Evolutionary conservation across 441 rosid species (phyloP), one percentile per base, ranked within the genome.

Genomic region (Populus hybrid): DNA sequence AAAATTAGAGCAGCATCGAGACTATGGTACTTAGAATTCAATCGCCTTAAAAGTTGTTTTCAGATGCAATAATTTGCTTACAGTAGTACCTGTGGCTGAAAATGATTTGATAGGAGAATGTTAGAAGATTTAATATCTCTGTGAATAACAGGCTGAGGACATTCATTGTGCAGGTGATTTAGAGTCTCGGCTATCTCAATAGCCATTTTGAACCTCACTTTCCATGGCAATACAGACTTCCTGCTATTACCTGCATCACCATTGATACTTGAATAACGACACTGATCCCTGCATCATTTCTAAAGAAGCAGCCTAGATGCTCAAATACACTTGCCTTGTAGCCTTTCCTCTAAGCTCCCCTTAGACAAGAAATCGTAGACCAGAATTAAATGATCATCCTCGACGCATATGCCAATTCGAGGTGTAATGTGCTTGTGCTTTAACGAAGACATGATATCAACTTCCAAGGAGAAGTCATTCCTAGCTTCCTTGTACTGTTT

Each of bases 91-190:
- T 90, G 89, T 14, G 99, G 92, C 69, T 91, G 86, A 33, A 87
- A 88, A 14, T 78, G 86, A 68, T 89, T 82, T 0, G 96, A 88
- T 26, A 93, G 84, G 79, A 94, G 97, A 79, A 94, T 90, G 82
- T 94, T 94, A 0, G 98, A 89, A 71, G 97, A 87, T 83, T 94
- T 94, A 71, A 94, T 89, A 82, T 94, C 97, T 73, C 97, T 89
- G 69, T 94, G 99, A 78, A 94, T 90, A 4, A 93, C 91, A 18
- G 90, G 91, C 74, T 56, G 85, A 71, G 88, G 69, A 81, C 87
- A 79, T 80, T 74, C 88, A 28, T 80, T 86, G 80, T 94, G 97
- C 9, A 94, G 82, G 84, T 92, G 89, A 78, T 87, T 77, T 69
- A 94, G 80, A 68, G 97, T 94, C 80, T 92, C 97, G 1, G 92